Percentiles rank a stretch among this genome's conserved stretches.
These are phyloP conservation scores for Triadica sebifera DNA, from an alignment of 345 rosid genomes.

Conservation along the genomic window DNA sequence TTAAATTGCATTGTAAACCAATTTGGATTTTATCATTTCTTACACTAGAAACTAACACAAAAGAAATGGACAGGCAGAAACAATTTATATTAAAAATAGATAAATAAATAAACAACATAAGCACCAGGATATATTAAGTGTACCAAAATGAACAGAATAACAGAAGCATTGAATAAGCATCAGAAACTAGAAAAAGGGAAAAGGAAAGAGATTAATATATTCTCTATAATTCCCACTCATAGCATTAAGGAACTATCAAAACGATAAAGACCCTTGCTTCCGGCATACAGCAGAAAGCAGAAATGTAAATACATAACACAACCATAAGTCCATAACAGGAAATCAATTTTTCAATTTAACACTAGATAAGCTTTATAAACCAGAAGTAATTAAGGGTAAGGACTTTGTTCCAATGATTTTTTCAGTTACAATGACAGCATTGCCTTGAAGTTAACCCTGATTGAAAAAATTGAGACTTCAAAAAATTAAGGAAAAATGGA, in stretches of 20 bases:
- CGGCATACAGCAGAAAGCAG: background rate
- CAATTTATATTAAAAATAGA: background rate
- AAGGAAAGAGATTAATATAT: background rate
- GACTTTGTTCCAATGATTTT: too few species aligned
- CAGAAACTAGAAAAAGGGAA: background rate
- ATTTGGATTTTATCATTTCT: background rate
- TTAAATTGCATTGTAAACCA: background rate
- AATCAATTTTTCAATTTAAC: too few species aligned
- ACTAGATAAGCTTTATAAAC: too few species aligned
- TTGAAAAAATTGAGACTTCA: too few species aligned
- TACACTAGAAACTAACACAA: background rate
- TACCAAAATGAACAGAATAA: too few species aligned
- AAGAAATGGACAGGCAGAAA: background rate
- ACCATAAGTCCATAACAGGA: too few species aligned
- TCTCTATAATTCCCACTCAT: background rate
- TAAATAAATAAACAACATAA: background rate
- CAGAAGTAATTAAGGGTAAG: too few species aligned
- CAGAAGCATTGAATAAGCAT: background rate
- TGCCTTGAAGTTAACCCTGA: too few species aligned
- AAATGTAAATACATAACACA: too few species aligned
- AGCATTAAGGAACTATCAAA: background rate
- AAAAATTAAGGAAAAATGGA: background rate
- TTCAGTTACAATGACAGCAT: too few species aligned
- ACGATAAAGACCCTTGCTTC: background rate
- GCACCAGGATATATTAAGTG: background rate